Conservation (phyloP, 768 basidiomycete species). For the Pluteus cervinus region DNA sequence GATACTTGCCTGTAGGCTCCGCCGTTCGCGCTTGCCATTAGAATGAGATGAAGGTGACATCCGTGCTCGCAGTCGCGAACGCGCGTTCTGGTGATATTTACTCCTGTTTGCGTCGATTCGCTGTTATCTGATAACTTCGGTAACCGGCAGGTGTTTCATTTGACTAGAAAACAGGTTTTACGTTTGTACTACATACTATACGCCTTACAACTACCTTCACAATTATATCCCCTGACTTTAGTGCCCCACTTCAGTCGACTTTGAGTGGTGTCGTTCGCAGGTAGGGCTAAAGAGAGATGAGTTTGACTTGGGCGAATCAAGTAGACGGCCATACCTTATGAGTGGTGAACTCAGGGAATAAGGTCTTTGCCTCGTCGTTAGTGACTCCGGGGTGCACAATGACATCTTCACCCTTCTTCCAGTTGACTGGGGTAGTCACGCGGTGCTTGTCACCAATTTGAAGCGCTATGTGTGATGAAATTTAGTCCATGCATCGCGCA, state of each 20-base stretch:
- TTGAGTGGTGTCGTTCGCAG: constrained; percentile 71
- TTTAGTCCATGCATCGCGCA: constrained; percentile 25
- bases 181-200: neutral
- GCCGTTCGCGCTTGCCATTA: constrained; percentile 78
- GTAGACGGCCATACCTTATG: constrained; percentile 55
- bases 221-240: neutral
- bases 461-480: constrained; percentile 53
- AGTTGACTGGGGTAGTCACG: constrained; percentile 90
- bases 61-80: constrained; percentile 7
- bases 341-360: constrained; percentile 80
- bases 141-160: neutral
- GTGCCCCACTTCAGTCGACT: constrained; percentile 21
- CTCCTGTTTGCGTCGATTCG: constrained; percentile 1
- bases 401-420: constrained; percentile 90
- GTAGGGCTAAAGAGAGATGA: constrained; percentile 56
- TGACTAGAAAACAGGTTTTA: neutral
- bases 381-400: constrained; percentile 84
- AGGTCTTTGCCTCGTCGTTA: constrained; percentile 83
- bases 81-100: constrained; percentile 15
- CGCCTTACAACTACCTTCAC: neutral
- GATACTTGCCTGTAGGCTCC: constrained; percentile 65
- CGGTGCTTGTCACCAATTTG: constrained; percentile 86
- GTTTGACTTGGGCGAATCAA: constrained; percentile 2
- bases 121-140: constrained; percentile 2
- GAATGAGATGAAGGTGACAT: constrained; percentile 9